A percentile compares a stretch with the other conserved stretches of the same genome.
phyloP scores from a whole-genome alignment of 2,329 filamentous ascomycete species.

The Fusarium algeriense region DNA sequence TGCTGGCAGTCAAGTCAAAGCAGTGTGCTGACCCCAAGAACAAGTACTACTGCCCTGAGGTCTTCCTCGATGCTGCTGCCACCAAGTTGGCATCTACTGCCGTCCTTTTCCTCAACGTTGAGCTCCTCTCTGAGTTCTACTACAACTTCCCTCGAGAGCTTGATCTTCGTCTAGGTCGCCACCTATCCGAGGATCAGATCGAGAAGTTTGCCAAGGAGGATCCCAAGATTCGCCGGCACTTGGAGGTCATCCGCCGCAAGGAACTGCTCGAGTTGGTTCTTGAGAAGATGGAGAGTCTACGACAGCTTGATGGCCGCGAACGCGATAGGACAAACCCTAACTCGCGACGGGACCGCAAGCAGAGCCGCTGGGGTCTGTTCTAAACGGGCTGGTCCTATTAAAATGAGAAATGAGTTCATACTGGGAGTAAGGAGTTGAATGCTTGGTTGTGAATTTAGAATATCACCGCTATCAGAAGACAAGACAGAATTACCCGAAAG shows the following conservation, averaged over 20 bases:
- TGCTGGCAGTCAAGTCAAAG: slow-evolving; percentile 88
- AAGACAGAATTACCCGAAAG: slow-evolving; percentile 7
- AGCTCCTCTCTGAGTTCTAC: slow-evolving; percentile 96
- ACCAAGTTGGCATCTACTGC: slow-evolving; percentile 95
- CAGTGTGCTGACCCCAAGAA: slow-evolving; percentile 87
- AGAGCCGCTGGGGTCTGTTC: slow-evolving; percentile 64
- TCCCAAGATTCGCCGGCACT: slow-evolving; percentile 85
- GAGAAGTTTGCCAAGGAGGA: slow-evolving; percentile 95
- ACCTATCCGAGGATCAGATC: slow-evolving; percentile 81
- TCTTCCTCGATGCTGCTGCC: slow-evolving; percentile 97
- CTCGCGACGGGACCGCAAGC: slow-evolving; percentile 51
- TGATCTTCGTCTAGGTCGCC: slow-evolving; percentile 85
- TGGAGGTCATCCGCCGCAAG: slow-evolving; percentile 93
- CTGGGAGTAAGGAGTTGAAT: slow-evolving; percentile 48
- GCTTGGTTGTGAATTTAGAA: slow-evolving; percentile 45
- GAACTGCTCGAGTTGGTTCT: slow-evolving; percentile 92
- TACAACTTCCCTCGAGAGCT: slow-evolving; percentile 96
- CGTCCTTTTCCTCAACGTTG: slow-evolving; percentile 96
- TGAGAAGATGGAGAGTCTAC: slow-evolving; percentile 93
- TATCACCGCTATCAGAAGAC: slow-evolving; percentile 22
- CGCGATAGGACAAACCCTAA: slow-evolving; percentile 60
- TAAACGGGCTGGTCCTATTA: slow-evolving; percentile 43
- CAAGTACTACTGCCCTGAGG: slow-evolving; percentile 96
- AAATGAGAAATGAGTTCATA: slow-evolving; percentile 47
- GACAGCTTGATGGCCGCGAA: slow-evolving; percentile 83